Evolutionary conservation across 1,284 basidiomycete genomes (phyloP).

Genomic region (Ganoderma lingzhi): DNA sequence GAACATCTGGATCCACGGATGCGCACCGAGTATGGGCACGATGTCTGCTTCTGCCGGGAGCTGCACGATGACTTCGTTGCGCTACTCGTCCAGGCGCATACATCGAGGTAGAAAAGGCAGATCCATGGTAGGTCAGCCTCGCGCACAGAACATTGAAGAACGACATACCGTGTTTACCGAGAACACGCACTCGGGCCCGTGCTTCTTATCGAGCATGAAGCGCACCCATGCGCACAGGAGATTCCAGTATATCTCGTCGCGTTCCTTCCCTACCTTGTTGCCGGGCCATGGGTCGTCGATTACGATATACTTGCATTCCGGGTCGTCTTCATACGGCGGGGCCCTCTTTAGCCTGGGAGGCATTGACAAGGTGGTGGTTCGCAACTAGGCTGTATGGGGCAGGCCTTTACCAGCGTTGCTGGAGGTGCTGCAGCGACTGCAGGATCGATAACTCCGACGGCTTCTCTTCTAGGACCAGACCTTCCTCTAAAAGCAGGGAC

Average conservation of each 20-base stretch:
- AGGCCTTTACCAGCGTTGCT: not conserved
- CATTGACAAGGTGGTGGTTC: not conserved
- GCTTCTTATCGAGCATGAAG: constrained; percentile 37
- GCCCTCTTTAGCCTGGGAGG: constrained; percentile 32
- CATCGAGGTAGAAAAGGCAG: not conserved
- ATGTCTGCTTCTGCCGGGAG: constrained; percentile 37
- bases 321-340: constrained; percentile 41
- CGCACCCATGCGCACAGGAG: constrained; percentile 39
- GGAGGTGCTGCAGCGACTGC: not conserved
- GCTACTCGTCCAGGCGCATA: constrained; percentile 22
- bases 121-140: not conserved
- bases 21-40: constrained; percentile 38
- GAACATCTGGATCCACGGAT: constrained; percentile 38
- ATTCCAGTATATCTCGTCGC: constrained; percentile 34
- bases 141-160: not conserved
- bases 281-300: constrained; percentile 43
- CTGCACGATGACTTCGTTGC: constrained; percentile 39
- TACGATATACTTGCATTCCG: constrained; percentile 41
- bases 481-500: not conserved
- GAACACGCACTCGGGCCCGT: constrained; percentile 31
- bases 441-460: constrained; percentile 1
- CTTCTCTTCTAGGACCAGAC: not conserved
- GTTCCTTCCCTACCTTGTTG: constrained; percentile 29
- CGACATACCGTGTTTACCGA: constrained; percentile 39
- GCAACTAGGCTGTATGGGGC: not conserved